A percentile compares a stretch with the other conserved stretches of the same genome.
Conservation (phyloP, 768 basidiomycete genomes). For the Termitomyces sp. region DNA sequence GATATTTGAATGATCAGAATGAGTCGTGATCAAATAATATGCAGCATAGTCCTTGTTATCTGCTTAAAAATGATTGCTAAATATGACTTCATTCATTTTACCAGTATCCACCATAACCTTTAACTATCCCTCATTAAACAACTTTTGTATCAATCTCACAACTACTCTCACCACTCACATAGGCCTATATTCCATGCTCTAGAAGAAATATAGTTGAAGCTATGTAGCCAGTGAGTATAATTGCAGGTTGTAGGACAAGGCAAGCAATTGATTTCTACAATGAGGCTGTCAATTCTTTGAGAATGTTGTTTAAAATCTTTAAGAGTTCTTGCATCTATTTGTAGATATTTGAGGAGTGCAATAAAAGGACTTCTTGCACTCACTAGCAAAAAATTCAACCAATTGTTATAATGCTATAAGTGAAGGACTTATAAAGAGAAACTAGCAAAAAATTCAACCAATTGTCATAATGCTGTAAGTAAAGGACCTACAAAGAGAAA, state of each 20-base stretch:
- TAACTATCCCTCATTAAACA: constrained; percentile 45
- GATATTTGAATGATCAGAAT: background rate
- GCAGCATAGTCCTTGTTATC: constrained; percentile 18
- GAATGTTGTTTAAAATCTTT: constrained; percentile 30
- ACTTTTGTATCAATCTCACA: constrained; percentile 45
- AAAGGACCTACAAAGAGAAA: constrained; percentile 46
- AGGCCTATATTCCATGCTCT: constrained; percentile 68
- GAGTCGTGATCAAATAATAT: background rate
- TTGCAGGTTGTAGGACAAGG: constrained; percentile 51
- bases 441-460: constrained; percentile 31
- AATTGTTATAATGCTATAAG: background rate
- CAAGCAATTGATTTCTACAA: constrained; percentile 41
- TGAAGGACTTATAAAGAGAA: constrained; percentile 39
- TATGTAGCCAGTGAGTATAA: constrained; percentile 55
- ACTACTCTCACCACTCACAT: constrained; percentile 23
- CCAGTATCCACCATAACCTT: constrained; percentile 28
- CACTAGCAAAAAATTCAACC: constrained; percentile 36
- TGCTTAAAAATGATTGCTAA: constrained; percentile 32
- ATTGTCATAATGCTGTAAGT: background rate
- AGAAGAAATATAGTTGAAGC: constrained; percentile 56
- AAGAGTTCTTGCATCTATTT: constrained; percentile 25
- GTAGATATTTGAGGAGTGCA: constrained; percentile 34
- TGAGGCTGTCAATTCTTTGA: constrained; percentile 35
- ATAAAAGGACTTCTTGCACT: constrained; percentile 40
- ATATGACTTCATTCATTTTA: constrained; percentile 23